phyloP scores from a whole-genome alignment of 345 rosid genomes.

The Laguncularia racemosa region DNA sequence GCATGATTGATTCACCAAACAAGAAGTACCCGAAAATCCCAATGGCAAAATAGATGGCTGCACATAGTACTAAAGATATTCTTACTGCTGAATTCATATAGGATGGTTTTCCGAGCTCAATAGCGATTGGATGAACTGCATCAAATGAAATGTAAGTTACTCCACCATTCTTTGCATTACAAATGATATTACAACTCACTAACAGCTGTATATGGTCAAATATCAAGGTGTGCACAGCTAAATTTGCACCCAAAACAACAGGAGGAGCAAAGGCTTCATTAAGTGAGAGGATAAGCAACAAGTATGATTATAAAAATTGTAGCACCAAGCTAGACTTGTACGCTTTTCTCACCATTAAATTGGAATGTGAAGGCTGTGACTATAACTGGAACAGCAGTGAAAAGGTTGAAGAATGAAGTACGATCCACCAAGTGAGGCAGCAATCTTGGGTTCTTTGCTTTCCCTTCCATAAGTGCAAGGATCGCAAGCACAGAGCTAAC shows the following conservation, averaged over 20 bases:
- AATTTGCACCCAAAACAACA: too few relatives aligned
- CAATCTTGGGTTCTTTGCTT: constrained; percentile 50
- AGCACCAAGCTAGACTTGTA: neutral
- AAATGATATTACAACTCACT: too few relatives aligned
- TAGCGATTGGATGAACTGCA: constrained; percentile 80
- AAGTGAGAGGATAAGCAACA: too few relatives aligned
- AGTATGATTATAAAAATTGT: neutral
- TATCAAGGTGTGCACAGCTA: too few relatives aligned
- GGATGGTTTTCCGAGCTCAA: constrained; percentile 58
- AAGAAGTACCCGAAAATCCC: constrained; percentile 77
- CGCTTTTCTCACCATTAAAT: constrained; percentile 55
- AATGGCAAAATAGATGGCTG: constrained; percentile 47
- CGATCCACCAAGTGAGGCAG: constrained; percentile 44
- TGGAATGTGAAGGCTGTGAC: constrained; percentile 92
- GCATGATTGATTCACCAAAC: constrained; percentile 68
- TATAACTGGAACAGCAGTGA: constrained; percentile 86
- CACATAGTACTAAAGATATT: constrained; percentile 51
- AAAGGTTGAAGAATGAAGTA: constrained; percentile 58
- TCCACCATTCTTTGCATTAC: too few relatives aligned
- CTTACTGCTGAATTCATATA: constrained; percentile 51
- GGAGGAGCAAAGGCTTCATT: too few relatives aligned
- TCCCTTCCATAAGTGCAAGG: constrained; percentile 49
- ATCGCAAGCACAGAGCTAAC: constrained; percentile 65
- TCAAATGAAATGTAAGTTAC: neutral
- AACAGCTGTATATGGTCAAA: too few relatives aligned